These are phyloP conservation scores for Blastomyces silverae DNA, from an alignment of 2,329 filamentous ascomycete species.

Conservation along the genomic window DNA sequence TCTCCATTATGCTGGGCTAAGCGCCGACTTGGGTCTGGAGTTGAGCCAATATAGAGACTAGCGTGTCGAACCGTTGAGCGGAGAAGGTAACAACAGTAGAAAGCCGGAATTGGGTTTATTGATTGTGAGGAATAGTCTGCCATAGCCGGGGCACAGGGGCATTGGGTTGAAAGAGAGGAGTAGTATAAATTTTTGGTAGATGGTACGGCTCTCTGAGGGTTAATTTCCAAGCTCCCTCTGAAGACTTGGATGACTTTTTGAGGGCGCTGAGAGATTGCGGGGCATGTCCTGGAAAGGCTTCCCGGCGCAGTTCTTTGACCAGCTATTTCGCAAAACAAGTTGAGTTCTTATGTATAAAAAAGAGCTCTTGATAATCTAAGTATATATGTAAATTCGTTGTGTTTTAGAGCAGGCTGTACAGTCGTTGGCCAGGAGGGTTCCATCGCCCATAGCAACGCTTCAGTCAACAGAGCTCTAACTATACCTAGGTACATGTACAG, in stretches of 20 bases:
- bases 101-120: conserved; percentile 62
- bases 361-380: background rate
- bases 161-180: background rate
- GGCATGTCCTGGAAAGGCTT: too few relatives aligned
- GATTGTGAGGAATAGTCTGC: background rate
- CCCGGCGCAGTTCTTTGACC: background rate
- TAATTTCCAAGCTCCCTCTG: background rate
- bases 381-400: background rate
- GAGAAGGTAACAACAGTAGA: conserved; percentile 90
- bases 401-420: background rate
- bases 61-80: conserved; percentile 68
- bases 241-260: too few relatives aligned
- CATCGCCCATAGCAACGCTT: background rate
- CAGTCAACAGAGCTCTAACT: background rate
- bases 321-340: background rate
- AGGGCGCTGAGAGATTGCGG: too few relatives aligned
- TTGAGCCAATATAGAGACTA: conserved; percentile 79
- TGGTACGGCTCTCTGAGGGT: background rate
- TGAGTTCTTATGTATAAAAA: background rate
- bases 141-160: background rate
- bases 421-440: background rate
- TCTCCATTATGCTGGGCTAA: conserved; percentile 88
- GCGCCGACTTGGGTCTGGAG: conserved; percentile 76
- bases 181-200: background rate
- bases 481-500: too few relatives aligned